Percentiles rank a stretch among this genome's conserved stretches.
Conservation (phyloP, 179 eudicot species). For the Drosera spatulata region DNA sequence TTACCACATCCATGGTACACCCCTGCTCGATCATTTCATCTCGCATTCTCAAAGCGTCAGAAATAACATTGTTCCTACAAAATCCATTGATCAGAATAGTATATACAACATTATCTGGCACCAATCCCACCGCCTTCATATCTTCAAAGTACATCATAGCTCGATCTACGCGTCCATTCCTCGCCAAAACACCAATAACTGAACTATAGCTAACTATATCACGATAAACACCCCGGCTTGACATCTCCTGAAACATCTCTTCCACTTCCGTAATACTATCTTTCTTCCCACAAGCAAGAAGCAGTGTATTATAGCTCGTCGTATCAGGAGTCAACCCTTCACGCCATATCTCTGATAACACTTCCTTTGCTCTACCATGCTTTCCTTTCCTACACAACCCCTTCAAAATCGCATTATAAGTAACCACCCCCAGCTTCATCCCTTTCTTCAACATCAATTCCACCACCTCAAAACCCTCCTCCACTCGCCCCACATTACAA, state of each 20-base stretch:
- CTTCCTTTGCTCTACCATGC: slow-evolving; percentile 40
- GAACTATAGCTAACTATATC: slow-evolving; percentile 69
- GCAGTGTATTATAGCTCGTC: slow-evolving; percentile 50
- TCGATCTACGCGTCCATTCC: slow-evolving; percentile 42
- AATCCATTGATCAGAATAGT: slow-evolving; percentile 70
- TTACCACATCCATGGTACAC: slow-evolving; percentile 62
- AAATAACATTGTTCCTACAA: slow-evolving; percentile 38
- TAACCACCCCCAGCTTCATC: slow-evolving; percentile 30
- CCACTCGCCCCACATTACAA: slow-evolving; percentile 49
- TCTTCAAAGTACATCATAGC: slow-evolving; percentile 40
- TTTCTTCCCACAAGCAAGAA: slow-evolving; percentile 44
- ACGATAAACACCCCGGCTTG: slow-evolving; percentile 29
- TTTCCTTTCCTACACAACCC: slow-evolving; percentile 58
- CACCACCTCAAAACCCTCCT: slow-evolving; percentile 49
- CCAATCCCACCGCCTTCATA: slow-evolving; percentile 49
- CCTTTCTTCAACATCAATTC: slow-evolving; percentile 42
- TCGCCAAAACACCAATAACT: slow-evolving; percentile 44
- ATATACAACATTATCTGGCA: slow-evolving; percentile 64
- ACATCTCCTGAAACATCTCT: slow-evolving; percentile 45
- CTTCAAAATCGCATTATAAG: slow-evolving; percentile 55
- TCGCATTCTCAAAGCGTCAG: slow-evolving; percentile 54
- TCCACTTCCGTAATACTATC: slow-evolving; percentile 33
- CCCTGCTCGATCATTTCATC: slow-evolving; percentile 83
- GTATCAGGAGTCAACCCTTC: slow-evolving; percentile 55
- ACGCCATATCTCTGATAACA: slow-evolving; percentile 45